Evolutionary conservation across 1,284 basidiomycete genomes (phyloP).

Genomic region (Inonotus obliquus): DNA sequence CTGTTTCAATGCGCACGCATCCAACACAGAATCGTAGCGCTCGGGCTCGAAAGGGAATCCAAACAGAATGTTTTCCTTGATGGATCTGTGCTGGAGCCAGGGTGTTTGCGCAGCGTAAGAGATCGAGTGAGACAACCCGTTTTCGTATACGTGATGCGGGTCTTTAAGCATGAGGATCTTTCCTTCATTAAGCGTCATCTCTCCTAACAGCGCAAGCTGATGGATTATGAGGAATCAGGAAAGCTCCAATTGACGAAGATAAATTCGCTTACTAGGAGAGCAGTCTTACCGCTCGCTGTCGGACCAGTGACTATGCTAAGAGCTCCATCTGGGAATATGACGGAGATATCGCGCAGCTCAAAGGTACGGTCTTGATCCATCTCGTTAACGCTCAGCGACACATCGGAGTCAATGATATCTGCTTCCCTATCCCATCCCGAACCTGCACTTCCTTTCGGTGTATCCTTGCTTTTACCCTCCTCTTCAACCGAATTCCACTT

Average conservation of each 20-base stretch:
- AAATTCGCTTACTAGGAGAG: slow-evolving; percentile 44
- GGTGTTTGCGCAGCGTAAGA: slow-evolving; percentile 84
- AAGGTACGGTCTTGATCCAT: slow-evolving; percentile 41
- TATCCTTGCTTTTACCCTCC: slow-evolving; percentile 25
- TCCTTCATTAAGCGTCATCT: slow-evolving; percentile 51
- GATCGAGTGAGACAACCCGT: slow-evolving; percentile 67
- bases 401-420: slow-evolving; percentile 1
- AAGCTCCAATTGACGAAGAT: too few species aligned
- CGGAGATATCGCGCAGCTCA: slow-evolving; percentile 58
- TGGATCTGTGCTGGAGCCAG: slow-evolving; percentile 71
- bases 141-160: slow-evolving; percentile 49
- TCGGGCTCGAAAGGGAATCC: slow-evolving; percentile 61
- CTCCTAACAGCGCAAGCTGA: slow-evolving; percentile 49
- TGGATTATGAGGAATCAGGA: slow-evolving; percentile 37
- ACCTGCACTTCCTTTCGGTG: slow-evolving; percentile 24
- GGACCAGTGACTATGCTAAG: slow-evolving; percentile 65
- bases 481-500: slow-evolving; percentile 65
- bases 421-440: slow-evolving; percentile 20
- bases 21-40: slow-evolving; percentile 60
- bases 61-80: slow-evolving; percentile 71
- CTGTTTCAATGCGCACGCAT: slow-evolving; percentile 66
- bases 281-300: slow-evolving; percentile 79
- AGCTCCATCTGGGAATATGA: slow-evolving; percentile 67
- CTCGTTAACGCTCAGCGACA: background rate
- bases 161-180: slow-evolving; percentile 61